A percentile compares a stretch with the other conserved stretches of the same genome.
These are phyloP conservation scores for Fusarium nanum DNA, from an alignment of 2,329 filamentous ascomycete species.

Conservation along the genomic window DNA sequence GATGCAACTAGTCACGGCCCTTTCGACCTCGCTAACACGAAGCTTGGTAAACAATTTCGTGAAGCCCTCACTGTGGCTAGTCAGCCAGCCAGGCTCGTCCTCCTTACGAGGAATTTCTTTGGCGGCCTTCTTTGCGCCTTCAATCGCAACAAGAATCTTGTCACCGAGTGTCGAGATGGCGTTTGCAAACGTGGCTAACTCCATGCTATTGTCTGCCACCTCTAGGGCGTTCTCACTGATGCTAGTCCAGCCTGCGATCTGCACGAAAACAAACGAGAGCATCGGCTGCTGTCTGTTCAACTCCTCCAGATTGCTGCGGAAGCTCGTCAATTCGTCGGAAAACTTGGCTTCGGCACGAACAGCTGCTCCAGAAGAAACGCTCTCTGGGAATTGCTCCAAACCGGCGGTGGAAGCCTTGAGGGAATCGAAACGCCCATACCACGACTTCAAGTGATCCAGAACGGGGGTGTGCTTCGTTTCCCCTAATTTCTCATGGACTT, in stretches of 20 bases:
- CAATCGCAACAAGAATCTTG: constrained; percentile 81
- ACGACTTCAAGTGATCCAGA: constrained; percentile 59
- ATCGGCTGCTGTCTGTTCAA: constrained; percentile 61
- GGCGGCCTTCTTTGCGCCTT: constrained; percentile 72
- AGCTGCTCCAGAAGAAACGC: constrained; percentile 58
- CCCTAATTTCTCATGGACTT: constrained; percentile 75
- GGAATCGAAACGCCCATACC: constrained; percentile 61
- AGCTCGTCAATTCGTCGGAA: constrained; percentile 51
- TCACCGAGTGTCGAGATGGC: constrained; percentile 75
- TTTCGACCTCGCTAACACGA: constrained; percentile 66
- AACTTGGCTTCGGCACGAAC: constrained; percentile 51
- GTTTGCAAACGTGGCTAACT: constrained; percentile 63
- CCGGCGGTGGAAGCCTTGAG: constrained; percentile 56
- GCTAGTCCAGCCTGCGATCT: constrained; percentile 74
- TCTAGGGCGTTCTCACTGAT: constrained; percentile 41
- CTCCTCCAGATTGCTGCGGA: constrained; percentile 57
- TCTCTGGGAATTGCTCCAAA: constrained; percentile 62
- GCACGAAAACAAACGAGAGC: constrained; percentile 72
- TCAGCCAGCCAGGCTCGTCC: constrained; percentile 53
- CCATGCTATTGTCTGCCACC: constrained; percentile 14
- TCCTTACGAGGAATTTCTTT: constrained; percentile 53
- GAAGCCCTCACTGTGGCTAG: constrained; percentile 62
- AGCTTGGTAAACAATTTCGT: constrained; percentile 67
- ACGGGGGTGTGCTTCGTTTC: constrained; percentile 60
- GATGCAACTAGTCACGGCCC: constrained; percentile 55